Percentiles rank a stretch among this genome's conserved stretches.
phyloP scores from a whole-genome alignment of 1,284 basidiomycete genomes.

The Ceratobasidium sp. region DNA sequence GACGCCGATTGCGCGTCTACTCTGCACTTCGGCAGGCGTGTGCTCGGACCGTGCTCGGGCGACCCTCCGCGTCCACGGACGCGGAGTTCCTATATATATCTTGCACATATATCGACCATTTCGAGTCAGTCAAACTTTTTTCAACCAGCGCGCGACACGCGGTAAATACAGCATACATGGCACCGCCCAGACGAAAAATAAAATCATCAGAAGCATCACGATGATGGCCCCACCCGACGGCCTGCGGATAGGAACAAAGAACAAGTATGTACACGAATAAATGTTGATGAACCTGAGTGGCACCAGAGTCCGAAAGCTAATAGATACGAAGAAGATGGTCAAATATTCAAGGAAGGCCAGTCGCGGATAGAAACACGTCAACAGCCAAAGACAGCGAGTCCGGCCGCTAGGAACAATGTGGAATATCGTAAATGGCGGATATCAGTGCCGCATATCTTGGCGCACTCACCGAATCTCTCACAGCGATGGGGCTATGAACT shows the following conservation, averaged over 20 bases:
- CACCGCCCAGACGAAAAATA: conserved; percentile 11
- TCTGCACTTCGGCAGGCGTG: conserved; percentile 17
- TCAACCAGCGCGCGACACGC: not conserved
- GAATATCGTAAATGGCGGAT: not conserved
- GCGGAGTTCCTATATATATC: not conserved
- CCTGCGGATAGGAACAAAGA: not conserved
- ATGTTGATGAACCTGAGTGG: not conserved
- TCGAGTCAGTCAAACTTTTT: not conserved
- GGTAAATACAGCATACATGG: not conserved
- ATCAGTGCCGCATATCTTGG: not conserved
- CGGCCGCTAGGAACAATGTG: not conserved
- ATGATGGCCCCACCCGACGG: conserved; percentile 21
- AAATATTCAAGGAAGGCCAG: not conserved
- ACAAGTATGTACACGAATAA: conserved; percentile 16
- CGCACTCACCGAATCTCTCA: conserved; percentile 5
- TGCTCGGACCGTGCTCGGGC: not conserved
- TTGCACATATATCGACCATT: not conserved
- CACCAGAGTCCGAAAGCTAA: not conserved
- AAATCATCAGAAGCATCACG: not conserved
- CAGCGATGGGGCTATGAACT: not conserved
- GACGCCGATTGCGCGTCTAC: too few relatives aligned
- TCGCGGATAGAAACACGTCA: conserved; percentile 24
- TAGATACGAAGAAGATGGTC: conserved; percentile 10
- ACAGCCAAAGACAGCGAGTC: conserved; percentile 17
- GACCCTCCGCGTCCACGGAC: not conserved